These are phyloP conservation scores for Exophiala spinifera DNA, from an alignment of 2,329 filamentous ascomycete genomes.

Conservation along the genomic window DNA sequence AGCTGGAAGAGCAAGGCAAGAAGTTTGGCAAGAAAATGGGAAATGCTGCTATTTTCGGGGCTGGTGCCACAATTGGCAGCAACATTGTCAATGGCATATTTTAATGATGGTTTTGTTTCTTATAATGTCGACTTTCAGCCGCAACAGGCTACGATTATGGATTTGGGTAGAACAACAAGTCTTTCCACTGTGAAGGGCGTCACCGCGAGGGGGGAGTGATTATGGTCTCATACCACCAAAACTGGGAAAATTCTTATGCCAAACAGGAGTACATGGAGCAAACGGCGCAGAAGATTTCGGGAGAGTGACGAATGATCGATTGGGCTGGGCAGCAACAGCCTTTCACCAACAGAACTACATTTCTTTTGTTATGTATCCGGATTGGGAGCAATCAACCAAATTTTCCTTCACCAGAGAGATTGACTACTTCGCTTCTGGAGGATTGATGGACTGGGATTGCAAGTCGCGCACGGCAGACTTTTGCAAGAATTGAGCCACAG, in stretches of 20 bases:
- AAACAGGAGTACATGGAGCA: slow-evolving; percentile 16
- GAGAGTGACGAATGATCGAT: slow-evolving; percentile 8
- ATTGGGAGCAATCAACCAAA: neutral
- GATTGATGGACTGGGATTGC: neutral
- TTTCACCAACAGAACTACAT: neutral
- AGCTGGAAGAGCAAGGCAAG: slow-evolving; percentile 75
- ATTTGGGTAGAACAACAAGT: slow-evolving; percentile 16
- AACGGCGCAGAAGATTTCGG: slow-evolving; percentile 17
- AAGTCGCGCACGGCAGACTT: neutral
- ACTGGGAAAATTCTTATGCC: slow-evolving; percentile 12
- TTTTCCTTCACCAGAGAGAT: neutral
- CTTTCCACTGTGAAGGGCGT: slow-evolving; percentile 7
- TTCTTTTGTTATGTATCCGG: slow-evolving; percentile 1
- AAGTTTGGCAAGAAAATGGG: slow-evolving; percentile 96
- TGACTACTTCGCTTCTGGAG: neutral
- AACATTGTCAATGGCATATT: slow-evolving; percentile 92
- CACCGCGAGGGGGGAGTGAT: slow-evolving; percentile 11
- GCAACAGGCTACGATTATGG: slow-evolving; percentile 22
- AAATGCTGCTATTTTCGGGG: slow-evolving; percentile 63
- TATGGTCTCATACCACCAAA: slow-evolving; percentile 11
- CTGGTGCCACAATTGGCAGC: slow-evolving; percentile 83
- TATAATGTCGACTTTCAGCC: slow-evolving; percentile 21
- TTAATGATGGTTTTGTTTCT: slow-evolving; percentile 44
- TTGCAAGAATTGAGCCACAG: neutral
- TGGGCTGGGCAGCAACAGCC: neutral